These are phyloP conservation scores for Dendrobium catenatum DNA, from an alignment of 106 monocot species.

Conservation along the genomic window DNA sequence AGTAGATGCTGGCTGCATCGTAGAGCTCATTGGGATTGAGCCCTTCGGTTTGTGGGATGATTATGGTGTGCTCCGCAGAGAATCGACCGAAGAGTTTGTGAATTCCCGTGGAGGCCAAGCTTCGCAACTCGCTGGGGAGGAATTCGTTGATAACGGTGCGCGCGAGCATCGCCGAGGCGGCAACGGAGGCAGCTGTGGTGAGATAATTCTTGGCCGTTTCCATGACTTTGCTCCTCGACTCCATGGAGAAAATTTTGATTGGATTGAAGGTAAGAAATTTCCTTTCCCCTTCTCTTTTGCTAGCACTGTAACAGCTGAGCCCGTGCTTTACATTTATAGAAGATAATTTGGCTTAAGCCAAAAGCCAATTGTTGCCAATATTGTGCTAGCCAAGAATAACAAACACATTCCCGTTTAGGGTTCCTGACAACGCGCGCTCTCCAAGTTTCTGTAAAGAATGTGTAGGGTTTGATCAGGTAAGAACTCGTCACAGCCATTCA, in stretches of 20 bases:
- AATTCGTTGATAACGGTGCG: conserved; percentile 23
- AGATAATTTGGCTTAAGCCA: too few relatives aligned
- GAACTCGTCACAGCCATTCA: too few relatives aligned
- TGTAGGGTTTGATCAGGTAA: too few relatives aligned
- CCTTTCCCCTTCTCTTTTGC: too few relatives aligned
- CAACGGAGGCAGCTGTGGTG: conserved; percentile 19
- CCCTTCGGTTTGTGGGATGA: conserved; percentile 17
- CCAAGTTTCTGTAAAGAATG: too few relatives aligned
- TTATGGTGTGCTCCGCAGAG: conserved; percentile 13
- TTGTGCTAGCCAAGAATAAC: too few relatives aligned
- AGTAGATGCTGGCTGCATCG: conserved; percentile 15
- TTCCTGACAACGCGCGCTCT: too few relatives aligned
- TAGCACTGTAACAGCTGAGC: too few relatives aligned
- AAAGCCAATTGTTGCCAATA: too few relatives aligned
- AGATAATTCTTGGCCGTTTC: conserved; percentile 8
- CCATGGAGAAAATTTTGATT: neutral
- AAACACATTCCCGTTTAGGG: too few relatives aligned
- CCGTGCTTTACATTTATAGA: too few relatives aligned
- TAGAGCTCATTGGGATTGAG: conserved; percentile 16
- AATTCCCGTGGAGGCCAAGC: conserved; percentile 12
- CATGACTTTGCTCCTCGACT: neutral
- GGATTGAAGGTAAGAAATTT: neutral
- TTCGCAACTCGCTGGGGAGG: conserved; percentile 18
- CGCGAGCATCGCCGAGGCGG: conserved; percentile 15
- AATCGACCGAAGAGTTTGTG: neutral